Percentiles rank a stretch among this genome's conserved stretches.
Conservation (phyloP, 2,329 filamentous ascomycete genomes). For the Colletotrichum euphorbiae region DNA sequence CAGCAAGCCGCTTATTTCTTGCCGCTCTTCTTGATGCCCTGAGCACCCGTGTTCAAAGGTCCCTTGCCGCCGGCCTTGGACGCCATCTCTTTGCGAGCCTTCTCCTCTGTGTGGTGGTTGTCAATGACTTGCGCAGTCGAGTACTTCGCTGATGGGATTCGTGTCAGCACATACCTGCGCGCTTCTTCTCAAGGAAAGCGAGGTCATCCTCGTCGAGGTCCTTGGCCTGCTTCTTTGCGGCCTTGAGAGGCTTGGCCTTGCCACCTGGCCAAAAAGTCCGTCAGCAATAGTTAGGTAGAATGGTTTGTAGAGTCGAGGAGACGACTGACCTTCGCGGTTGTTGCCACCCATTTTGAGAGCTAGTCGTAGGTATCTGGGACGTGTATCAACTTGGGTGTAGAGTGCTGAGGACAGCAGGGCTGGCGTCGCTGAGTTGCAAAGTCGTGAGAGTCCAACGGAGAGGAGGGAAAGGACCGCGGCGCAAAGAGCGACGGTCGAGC, state of each 20-base stretch:
- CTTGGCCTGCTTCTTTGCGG: conserved; percentile 84
- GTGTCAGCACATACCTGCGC: conserved; percentile 72
- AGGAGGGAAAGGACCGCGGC: conserved; percentile 9
- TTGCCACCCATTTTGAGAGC: conserved; percentile 51
- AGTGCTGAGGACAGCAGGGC: conserved; percentile 27
- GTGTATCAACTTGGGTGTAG: conserved; percentile 12
- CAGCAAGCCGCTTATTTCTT: conserved; percentile 78
- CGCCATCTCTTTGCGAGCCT: conserved; percentile 87
- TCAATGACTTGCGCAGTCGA: conserved; percentile 10
- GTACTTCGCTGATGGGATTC: background rate
- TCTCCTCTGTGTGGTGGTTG: conserved; percentile 69
- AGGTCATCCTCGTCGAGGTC: conserved; percentile 90
- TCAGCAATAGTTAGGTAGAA: conserved; percentile 5
- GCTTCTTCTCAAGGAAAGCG: conserved; percentile 86
- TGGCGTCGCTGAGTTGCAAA: conserved; percentile 20
- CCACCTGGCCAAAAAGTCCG: conserved; percentile 65
- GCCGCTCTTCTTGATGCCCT: conserved; percentile 98
- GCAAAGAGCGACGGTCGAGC: conserved; percentile 13
- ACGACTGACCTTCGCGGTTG: conserved; percentile 53
- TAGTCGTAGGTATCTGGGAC: conserved; percentile 25
- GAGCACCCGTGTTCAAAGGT: conserved; percentile 82
- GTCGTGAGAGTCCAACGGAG: conserved; percentile 10
- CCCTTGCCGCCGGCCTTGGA: conserved; percentile 88
- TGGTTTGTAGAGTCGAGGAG: background rate
- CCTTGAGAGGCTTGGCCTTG: conserved; percentile 88